Evolutionary conservation across 305 asterid genomes (phyloP).

Genomic region (Fraxinus albicans): DNA sequence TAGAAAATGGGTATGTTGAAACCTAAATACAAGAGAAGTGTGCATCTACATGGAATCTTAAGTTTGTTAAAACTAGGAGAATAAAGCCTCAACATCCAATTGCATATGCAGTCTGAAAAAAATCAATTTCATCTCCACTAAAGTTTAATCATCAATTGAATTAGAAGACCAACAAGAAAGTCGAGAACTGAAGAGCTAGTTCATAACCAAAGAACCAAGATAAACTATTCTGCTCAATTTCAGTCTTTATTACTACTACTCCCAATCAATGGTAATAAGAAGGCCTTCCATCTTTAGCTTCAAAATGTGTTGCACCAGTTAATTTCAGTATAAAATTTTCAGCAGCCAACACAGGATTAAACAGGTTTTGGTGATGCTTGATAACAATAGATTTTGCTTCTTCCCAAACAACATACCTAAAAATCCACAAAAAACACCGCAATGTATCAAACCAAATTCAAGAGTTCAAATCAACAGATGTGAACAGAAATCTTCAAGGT

Average conservation of each 20-base stretch:
- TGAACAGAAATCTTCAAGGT: neutral
- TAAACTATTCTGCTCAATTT: no score
- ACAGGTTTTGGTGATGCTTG: neutral
- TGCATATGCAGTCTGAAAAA: neutral
- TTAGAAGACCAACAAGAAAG: neutral
- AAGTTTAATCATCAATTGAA: neutral
- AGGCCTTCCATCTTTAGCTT: no score
- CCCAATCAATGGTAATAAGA: no score
- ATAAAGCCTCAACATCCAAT: neutral
- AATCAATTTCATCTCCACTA: neutral
- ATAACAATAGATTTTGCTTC: neutral
- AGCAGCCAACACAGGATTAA: neutral
- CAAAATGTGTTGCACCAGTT: no score
- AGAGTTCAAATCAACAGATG: neutral
- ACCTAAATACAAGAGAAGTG: neutral
- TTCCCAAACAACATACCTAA: neutral
- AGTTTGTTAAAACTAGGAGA: neutral
- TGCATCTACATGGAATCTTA: neutral
- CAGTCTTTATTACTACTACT: no score
- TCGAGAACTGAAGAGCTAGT: neutral
- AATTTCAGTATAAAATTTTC: neutral
- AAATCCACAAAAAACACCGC: neutral
- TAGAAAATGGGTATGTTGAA: neutral
- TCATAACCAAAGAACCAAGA: neutral
- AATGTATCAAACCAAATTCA: neutral